phyloP scores from a whole-genome alignment of 805 yeast genomes.

The Yamadazyma akitaensis region DNA sequence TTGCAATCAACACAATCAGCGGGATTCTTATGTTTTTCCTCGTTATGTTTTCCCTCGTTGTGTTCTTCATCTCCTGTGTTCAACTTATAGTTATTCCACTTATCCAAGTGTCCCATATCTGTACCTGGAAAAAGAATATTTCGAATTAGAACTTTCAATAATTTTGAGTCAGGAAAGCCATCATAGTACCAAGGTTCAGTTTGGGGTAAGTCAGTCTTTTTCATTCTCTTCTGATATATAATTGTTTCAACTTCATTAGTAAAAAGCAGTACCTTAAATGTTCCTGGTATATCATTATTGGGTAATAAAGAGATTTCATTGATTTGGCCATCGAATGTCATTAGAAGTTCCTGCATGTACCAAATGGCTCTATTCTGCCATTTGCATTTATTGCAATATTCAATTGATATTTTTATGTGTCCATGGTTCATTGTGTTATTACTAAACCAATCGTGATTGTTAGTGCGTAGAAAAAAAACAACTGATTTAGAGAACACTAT shows the following conservation, averaged over 20 bases:
- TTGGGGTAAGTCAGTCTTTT: conserved; percentile 28
- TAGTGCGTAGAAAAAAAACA: neutral
- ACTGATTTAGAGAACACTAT: neutral
- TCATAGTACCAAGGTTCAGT: conserved; percentile 40
- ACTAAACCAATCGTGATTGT: neutral
- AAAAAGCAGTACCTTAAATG: conserved; percentile 19
- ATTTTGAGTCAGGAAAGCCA: conserved; percentile 87
- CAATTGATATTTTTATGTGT: conserved; percentile 43
- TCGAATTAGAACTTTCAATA: conserved; percentile 65
- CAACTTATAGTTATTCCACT: conserved; percentile 9
- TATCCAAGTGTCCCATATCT: conserved; percentile 64
- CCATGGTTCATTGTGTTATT: neutral
- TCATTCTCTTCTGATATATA: conserved; percentile 53
- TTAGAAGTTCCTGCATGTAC: conserved; percentile 82
- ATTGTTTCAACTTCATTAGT: conserved; percentile 10
- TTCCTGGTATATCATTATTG: conserved; percentile 21
- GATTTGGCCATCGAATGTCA: conserved; percentile 68
- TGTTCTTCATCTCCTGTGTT: conserved; percentile 4
- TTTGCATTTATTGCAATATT: conserved; percentile 78
- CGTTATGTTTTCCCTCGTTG: neutral
- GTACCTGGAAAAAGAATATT: conserved; percentile 53
- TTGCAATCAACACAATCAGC: neutral
- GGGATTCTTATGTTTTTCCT: neutral
- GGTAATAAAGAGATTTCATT: conserved; percentile 34
- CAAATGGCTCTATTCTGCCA: conserved; percentile 89